Evolutionary conservation across 2,329 filamentous ascomycete genomes (phyloP).

Genomic region (Clonostachys rhizophaga): DNA sequence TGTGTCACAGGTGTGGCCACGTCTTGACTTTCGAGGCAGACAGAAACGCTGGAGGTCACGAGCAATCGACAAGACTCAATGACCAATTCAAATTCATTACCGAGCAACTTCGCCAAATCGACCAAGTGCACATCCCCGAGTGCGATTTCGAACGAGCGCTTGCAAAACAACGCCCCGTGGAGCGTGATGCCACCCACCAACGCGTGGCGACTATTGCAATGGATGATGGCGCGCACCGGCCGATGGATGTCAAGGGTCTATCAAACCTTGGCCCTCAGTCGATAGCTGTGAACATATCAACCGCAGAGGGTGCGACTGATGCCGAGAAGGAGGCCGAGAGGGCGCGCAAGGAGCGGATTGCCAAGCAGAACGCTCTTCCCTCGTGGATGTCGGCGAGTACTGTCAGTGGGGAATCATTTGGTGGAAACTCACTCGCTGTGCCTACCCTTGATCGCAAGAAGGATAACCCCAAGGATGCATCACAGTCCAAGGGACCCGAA

Average conservation of each 20-base stretch:
- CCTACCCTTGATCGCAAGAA: constrained; percentile 19
- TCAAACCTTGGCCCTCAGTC: constrained; percentile 63
- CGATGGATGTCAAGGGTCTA: constrained; percentile 66
- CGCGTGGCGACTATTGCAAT: constrained; percentile 55
- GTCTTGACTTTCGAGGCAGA: constrained; percentile 62
- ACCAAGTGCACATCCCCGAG: constrained; percentile 68
- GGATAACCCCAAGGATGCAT: constrained; percentile 37
- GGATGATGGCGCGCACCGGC: constrained; percentile 45
- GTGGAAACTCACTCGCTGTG: constrained; percentile 9
- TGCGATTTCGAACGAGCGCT: constrained; percentile 70
- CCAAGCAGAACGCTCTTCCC: constrained; percentile 65
- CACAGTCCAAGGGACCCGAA: constrained; percentile 29
- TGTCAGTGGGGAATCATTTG: constrained; percentile 58
- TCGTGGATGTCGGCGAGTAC: constrained; percentile 70
- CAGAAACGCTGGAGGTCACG: constrained; percentile 64
- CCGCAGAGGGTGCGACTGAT: constrained; percentile 59
- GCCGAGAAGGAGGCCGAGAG: constrained; percentile 63
- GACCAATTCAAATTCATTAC: constrained; percentile 77
- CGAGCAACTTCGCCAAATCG: constrained; percentile 71
- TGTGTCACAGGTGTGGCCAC: constrained; percentile 73
- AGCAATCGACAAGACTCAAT: constrained; percentile 71
- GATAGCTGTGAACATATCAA: constrained; percentile 66
- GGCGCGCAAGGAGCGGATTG: constrained; percentile 60
- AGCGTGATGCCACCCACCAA: constrained; percentile 64
- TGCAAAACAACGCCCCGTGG: constrained; percentile 56